These are phyloP conservation scores for Eucalyptus dawsonii DNA, from an alignment of 345 rosid species.

Conservation along the genomic window DNA sequence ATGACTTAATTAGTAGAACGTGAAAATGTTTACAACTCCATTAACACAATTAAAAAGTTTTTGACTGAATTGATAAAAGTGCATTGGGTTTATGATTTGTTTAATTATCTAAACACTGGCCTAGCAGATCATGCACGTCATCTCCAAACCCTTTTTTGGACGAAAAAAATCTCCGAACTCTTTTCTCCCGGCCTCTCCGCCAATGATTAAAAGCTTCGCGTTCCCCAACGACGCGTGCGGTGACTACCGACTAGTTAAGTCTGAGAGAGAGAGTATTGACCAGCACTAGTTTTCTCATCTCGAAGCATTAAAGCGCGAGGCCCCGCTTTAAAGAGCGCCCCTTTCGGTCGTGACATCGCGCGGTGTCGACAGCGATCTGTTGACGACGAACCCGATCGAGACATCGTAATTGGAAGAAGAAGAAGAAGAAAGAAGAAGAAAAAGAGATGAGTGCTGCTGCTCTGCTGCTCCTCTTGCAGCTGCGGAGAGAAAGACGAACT, in stretches of 20 bases:
- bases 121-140: not conserved
- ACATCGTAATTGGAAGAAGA: not conserved
- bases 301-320: not conserved
- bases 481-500: not conserved
- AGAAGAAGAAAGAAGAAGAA: too few species aligned
- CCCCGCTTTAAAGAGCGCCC: not conserved
- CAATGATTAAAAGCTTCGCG: not conserved
- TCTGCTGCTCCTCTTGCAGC: not conserved
- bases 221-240: not conserved
- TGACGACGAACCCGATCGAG: not conserved
- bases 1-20: not conserved
- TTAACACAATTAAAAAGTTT: accelerated
- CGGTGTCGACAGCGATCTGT: not conserved
- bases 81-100: accelerated
- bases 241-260: not conserved
- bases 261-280: not conserved
- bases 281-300: not conserved
- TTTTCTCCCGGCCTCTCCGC: not conserved
- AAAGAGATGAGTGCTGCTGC: not conserved
- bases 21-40: accelerated
- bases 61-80: accelerated
- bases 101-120: not conserved
- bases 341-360: not conserved
- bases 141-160: not conserved
- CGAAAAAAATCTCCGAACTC: not conserved